Evolutionary conservation across 2,329 filamentous ascomycete genomes (phyloP), one percentile per base, ranked within the genome.

Genomic region (Colletotrichum endophyticum): DNA sequence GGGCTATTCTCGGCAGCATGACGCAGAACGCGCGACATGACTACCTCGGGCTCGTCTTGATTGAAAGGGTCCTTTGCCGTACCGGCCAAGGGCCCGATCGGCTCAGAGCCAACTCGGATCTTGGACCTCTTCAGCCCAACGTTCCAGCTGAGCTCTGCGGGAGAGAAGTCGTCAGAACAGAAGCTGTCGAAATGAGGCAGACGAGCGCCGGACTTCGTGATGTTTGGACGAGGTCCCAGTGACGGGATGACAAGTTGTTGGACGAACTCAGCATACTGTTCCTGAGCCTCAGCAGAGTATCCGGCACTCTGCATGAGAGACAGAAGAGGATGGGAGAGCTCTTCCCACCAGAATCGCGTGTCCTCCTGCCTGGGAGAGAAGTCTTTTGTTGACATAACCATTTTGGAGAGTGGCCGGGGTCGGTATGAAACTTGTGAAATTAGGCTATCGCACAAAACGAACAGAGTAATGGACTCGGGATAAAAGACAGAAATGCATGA

Each of bases 71-170:
- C 80, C n/a, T 74, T 66, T 9, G 49, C 15, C 8, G 77, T 81
- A 3, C 82, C 82, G 6, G 83, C 82, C n/a, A 78, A 66, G 3
- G 63, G 66, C 15, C 79, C 78, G 27, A 86, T 80, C 0, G 84
- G 83, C 68, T 86, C 84, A 2, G 84, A 77, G 2, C 82, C 81
- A 32, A 82, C 85, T 2, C 84, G 77, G 22, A 86, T 79, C 1
- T 70, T 80, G n/a, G 84, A 83, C 3, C 68, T 56, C 1, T 71
- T 63, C 3, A n/a, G 34, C 0, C 79, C 78, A 2, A 82, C 85
- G 19, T 82, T 82, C 85, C 85, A 86, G 76, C 84, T 86, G 3
- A 86, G 72, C 76, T 86, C 84, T 8, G 86, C 78, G 0, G 85
- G 85, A 3, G 79, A 83, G 61, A 82, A 76, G 66, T 86, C 82